Evolutionary conservation across 1,284 basidiomycete species (phyloP).

Genomic region (Trichosporon coremiiforme): DNA sequence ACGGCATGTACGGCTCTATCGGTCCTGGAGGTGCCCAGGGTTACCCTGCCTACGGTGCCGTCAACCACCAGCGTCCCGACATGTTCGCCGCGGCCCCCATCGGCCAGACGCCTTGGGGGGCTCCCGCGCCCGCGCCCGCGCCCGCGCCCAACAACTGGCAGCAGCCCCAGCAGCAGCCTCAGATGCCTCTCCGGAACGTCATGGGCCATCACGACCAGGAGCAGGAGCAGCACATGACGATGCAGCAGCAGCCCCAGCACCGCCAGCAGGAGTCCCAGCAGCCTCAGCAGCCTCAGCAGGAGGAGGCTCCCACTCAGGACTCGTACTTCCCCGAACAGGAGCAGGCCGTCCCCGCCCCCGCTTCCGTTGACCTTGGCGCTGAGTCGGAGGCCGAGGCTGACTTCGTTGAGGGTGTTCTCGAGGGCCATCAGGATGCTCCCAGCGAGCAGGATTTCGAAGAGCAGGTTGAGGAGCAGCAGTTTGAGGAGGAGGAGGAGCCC

Average conservation of each 20-base stretch:
- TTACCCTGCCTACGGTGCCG: slow-evolving; percentile 22
- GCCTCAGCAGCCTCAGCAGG: slow-evolving; percentile 26
- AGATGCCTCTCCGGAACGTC: slow-evolving; percentile 21
- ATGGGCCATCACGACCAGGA: slow-evolving; percentile 16
- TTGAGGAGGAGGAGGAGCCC: slow-evolving; percentile 14
- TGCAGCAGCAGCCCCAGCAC: slow-evolving; percentile 28
- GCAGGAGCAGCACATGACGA: slow-evolving; percentile 18
- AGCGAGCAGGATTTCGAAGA: slow-evolving; percentile 17
- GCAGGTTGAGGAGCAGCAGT: slow-evolving; percentile 17
- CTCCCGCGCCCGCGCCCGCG: too few species aligned
- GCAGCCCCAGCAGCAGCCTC: slow-evolving; percentile 26
- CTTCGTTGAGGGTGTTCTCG: slow-evolving; percentile 27
- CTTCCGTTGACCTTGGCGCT: slow-evolving; percentile 24
- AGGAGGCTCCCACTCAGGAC: slow-evolving; percentile 25
- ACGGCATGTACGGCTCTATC: slow-evolving; percentile 32
- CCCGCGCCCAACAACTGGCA: slow-evolving; percentile 22
- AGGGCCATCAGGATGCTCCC: slow-evolving; percentile 19
- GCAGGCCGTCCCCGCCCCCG: slow-evolving; percentile 23
- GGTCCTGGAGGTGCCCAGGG: slow-evolving; percentile 23
- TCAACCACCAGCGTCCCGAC: slow-evolving; percentile 33
- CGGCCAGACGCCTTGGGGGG: slow-evolving; percentile 42
- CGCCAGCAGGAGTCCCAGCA: slow-evolving; percentile 22
- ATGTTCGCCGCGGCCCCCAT: slow-evolving; percentile 26
- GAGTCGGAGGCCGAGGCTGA: slow-evolving; percentile 24
- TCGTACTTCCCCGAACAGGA: slow-evolving; percentile 36